A percentile compares a stretch with the other conserved stretches of the same genome.
phyloP scores from a whole-genome alignment of 1,284 basidiomycete genomes.

The Ceratobasidium sp. region DNA sequence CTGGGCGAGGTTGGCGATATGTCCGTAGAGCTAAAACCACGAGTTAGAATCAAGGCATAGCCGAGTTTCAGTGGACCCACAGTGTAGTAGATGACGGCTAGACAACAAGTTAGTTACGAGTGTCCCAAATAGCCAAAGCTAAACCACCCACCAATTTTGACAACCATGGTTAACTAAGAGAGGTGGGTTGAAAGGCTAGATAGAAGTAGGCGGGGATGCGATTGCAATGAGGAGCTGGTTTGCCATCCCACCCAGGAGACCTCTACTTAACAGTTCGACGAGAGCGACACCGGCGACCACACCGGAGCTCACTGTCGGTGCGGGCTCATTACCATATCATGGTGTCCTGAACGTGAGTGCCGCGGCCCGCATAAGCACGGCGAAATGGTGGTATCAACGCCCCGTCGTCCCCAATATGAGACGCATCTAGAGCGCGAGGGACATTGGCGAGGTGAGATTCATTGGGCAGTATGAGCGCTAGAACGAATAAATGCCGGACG shows the following conservation, averaged over 20 bases:
- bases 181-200: not conserved
- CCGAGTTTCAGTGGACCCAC: not conserved
- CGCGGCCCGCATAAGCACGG: not conserved
- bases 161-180: not conserved
- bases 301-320: constrained; percentile 19
- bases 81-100: constrained; percentile 42
- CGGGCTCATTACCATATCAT: not conserved
- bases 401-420: not conserved
- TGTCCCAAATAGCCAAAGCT: not conserved
- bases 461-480: not conserved
- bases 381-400: not conserved
- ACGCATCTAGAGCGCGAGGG: not conserved
- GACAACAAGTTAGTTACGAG: not conserved
- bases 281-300: constrained; percentile 18
- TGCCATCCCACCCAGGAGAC: not conserved
- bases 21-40: constrained; percentile 24
- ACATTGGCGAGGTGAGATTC: constrained; percentile 25
- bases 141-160: constrained; percentile 3
- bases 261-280: constrained; percentile 18
- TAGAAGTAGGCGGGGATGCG: constrained; percentile 1
- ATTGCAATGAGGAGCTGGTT: constrained; percentile 5
- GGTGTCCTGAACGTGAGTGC: constrained; percentile 35
- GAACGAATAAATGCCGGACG: not conserved
- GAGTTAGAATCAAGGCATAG: not conserved
- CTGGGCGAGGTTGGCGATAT: constrained; percentile 38